Conservation (phyloP, 2,329 filamentous ascomycete genomes). For the Stenocarpella maydis region DNA sequence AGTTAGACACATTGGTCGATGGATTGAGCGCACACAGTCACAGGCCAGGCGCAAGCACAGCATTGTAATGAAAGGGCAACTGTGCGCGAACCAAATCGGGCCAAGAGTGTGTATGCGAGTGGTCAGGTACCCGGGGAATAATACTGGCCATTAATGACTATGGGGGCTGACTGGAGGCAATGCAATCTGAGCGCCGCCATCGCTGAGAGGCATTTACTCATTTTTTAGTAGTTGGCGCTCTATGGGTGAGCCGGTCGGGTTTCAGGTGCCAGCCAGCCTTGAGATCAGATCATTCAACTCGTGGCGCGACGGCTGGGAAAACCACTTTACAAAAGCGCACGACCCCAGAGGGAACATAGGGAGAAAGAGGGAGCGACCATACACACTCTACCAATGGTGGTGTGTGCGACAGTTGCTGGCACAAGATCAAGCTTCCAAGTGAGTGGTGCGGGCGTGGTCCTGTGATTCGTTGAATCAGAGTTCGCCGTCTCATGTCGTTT, state of each 20-base stretch:
- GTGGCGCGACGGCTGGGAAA: slow-evolving; percentile 20
- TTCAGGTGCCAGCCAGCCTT: slow-evolving; percentile 26
- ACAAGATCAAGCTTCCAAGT: slow-evolving; percentile 28
- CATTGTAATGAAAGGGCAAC: slow-evolving; percentile 1
- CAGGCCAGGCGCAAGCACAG: slow-evolving; percentile 13
- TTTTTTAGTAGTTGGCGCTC: slow-evolving; percentile 16
- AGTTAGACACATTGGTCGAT: slow-evolving; percentile 19
- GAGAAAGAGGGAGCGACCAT: not conserved
- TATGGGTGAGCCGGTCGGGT: slow-evolving; percentile 32
- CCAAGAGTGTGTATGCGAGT: slow-evolving; percentile 8
- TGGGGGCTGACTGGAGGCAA: slow-evolving; percentile 5
- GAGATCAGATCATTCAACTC: slow-evolving; percentile 3
- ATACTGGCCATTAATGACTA: slow-evolving; percentile 7
- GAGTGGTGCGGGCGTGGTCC: slow-evolving; percentile 15
- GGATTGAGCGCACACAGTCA: slow-evolving; percentile 25
- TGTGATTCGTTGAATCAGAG: slow-evolving; percentile 32
- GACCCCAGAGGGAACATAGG: not conserved
- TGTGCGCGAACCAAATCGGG: slow-evolving; percentile 22
- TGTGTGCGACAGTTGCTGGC: slow-evolving; percentile 13
- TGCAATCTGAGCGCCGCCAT: slow-evolving; percentile 9
- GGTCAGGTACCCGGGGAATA: slow-evolving; percentile 33
- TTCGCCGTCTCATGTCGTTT: slow-evolving; percentile 30
- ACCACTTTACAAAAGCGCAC: not conserved
- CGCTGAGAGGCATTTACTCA: slow-evolving; percentile 24
- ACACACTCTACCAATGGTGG: not conserved